Evolutionary conservation across 2,329 filamentous ascomycete genomes (phyloP), one percentile per base, ranked within the genome.

Genomic region (Orbilia ellipsospora): DNA sequence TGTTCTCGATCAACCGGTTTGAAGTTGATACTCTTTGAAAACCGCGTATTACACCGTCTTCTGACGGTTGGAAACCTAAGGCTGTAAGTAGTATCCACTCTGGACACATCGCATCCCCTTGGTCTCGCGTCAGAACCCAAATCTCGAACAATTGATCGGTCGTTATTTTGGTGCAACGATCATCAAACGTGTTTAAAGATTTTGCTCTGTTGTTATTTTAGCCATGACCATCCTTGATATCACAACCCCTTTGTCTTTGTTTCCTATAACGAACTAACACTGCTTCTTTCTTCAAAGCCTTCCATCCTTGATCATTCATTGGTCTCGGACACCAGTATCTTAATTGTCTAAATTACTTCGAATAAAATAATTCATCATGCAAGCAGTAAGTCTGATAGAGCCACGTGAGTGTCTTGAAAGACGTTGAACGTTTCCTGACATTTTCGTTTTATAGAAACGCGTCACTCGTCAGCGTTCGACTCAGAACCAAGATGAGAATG

Each of bases 401-500:
- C 28, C 15, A 23, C 44, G 18, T 56, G 26, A 48, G n/a, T 16
- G 5, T 23, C 23, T 15, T 2, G 6, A 48, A 6, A 7, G 2
- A 10, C 55, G 13, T 4, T 28, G 13, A 23, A 4, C n/a, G 16
- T 2, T 6, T 2, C 16, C 44, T n/a, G 13, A 48, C 44, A 16
- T 26, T 16, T 16, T 12, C 42, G 7, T 15, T 16, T 59, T n/a
- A 12, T 65, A 75, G 72, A 75, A 75, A 75, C 72, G 72, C 64
- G 72, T 75, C 55, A 75, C 72, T 28, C 72, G 72, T 48, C 72
- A 75, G 44, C 60, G 72, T 59, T 59, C 64, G 28, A 52, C 55
- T 23, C 59, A 65, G 48, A 75, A 75, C 60, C 72, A 75, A 50
- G 72, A 75, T 45, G 72, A 75, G 51, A 75, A 75, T n/a, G 64